Percentiles rank a stretch among this genome's conserved stretches.
Conservation (phyloP, 345 rosid genomes). For the Laguncularia racemosa region DNA sequence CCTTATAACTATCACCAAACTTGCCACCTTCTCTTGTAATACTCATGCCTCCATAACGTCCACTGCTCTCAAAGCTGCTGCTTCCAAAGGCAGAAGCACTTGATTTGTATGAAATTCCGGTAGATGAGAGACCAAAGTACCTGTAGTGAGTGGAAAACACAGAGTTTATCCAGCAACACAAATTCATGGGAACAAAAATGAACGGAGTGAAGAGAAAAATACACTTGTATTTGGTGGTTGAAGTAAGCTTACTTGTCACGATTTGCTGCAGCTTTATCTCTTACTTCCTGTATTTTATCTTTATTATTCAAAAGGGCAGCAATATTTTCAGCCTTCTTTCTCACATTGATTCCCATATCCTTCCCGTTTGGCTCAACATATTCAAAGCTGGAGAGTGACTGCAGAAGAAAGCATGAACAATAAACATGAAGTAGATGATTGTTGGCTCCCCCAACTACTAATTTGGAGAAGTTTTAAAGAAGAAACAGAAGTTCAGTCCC, state of each 20-base stretch:
- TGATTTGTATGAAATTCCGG: slow-evolving; percentile 66
- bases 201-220: slow-evolving; percentile 3
- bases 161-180: slow-evolving; percentile 7
- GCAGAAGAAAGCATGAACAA: slow-evolving; percentile 15
- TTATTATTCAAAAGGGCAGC: slow-evolving; percentile 60
- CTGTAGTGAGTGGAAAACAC: slow-evolving; percentile 26
- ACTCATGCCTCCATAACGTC: slow-evolving; percentile 39
- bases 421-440: slow-evolving; percentile 20
- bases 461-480: background rate
- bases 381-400: slow-evolving; percentile 96
- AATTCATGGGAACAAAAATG: slow-evolving; percentile 1
- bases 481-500: slow-evolving; percentile 21
- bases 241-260: slow-evolving; percentile 74
- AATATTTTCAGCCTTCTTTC: slow-evolving; percentile 90
- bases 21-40: slow-evolving; percentile 45
- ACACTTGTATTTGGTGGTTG: background rate
- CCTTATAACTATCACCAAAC: slow-evolving; percentile 44
- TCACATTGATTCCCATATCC: slow-evolving; percentile 85
- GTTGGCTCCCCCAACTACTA: slow-evolving; percentile 8
- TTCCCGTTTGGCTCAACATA: slow-evolving; percentile 94
- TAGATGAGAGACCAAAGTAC: slow-evolving; percentile 89
- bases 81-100: slow-evolving; percentile 54
- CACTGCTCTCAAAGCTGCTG: slow-evolving; percentile 38
- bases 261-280: slow-evolving; percentile 82
- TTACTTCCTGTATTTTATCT: slow-evolving; percentile 84